These are phyloP conservation scores for Carex myosuroides DNA, from an alignment of 176 grass and related monocot species.

Conservation along the genomic window DNA sequence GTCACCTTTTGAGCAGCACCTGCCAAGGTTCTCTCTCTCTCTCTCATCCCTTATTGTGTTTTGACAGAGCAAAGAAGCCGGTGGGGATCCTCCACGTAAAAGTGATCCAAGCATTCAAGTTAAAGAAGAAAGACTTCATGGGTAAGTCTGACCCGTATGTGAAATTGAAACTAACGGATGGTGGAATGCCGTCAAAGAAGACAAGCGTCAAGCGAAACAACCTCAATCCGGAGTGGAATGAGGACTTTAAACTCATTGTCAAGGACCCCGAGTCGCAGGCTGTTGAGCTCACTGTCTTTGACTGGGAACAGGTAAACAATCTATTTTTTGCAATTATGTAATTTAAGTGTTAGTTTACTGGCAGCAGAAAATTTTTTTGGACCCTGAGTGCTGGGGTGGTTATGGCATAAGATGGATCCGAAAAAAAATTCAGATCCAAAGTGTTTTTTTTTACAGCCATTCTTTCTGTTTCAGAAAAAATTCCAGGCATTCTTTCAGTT, in stretches of 20 bases:
- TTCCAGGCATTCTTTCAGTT: no score
- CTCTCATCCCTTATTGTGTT: background rate
- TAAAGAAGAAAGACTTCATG: constrained; percentile 69
- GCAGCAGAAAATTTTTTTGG: no score
- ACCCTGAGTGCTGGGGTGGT: no score
- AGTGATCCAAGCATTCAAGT: constrained; percentile 43
- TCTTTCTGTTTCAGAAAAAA: no score
- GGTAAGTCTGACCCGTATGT: constrained; percentile 87
- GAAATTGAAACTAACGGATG: constrained; percentile 62
- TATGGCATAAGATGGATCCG: no score
- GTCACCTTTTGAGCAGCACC: background rate
- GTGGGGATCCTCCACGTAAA: constrained; percentile 68
- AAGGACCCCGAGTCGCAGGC: constrained; percentile 68
- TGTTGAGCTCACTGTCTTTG: constrained; percentile 55
- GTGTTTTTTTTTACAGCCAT: no score
- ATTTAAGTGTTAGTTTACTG: background rate
- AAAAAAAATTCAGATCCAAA: no score
- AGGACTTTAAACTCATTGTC: constrained; percentile 70
- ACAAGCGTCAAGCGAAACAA: constrained; percentile 56
- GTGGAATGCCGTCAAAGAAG: constrained; percentile 60
- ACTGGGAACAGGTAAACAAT: constrained; percentile 75
- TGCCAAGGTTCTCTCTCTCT: background rate
- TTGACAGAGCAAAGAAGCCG: constrained; percentile 64
- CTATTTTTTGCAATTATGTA: background rate
- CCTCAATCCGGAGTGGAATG: constrained; percentile 83